These are phyloP conservation scores for Tolypocladium tundrense DNA, from an alignment of 2,329 filamentous ascomycete species.

Conservation along the genomic window DNA sequence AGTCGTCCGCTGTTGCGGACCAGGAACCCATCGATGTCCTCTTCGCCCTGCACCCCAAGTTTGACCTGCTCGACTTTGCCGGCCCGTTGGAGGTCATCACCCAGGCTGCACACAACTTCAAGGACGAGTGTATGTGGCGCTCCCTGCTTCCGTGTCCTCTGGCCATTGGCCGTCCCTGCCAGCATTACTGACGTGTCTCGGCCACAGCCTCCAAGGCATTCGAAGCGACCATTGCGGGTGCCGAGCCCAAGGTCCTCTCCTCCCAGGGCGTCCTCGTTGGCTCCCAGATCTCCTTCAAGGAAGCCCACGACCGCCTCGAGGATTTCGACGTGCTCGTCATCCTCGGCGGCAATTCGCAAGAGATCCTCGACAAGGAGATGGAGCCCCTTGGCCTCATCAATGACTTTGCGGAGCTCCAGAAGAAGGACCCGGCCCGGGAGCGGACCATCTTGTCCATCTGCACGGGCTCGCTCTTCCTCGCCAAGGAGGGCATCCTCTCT, in stretches of 20 bases:
- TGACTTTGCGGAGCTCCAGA: slow-evolving; percentile 69
- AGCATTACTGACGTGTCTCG: slow-evolving; percentile 3
- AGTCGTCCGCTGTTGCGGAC: slow-evolving; percentile 48
- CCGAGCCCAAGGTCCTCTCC: slow-evolving; percentile 44
- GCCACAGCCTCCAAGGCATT: slow-evolving; percentile 43
- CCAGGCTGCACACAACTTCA: slow-evolving; percentile 40
- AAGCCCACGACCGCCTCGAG: slow-evolving; percentile 61
- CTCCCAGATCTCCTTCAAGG: slow-evolving; percentile 68
- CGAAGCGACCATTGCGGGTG: slow-evolving; percentile 44
- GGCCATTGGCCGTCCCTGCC: not conserved
- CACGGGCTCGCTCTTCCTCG: slow-evolving; percentile 70
- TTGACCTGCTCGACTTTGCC: slow-evolving; percentile 48
- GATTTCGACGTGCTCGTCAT: slow-evolving; percentile 75
- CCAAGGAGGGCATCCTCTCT: slow-evolving; percentile 64
- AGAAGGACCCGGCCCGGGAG: slow-evolving; percentile 68
- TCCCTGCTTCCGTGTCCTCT: not conserved
- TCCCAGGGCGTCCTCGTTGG: slow-evolving; percentile 58
- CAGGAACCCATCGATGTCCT: slow-evolving; percentile 48
- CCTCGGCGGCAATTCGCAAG: slow-evolving; percentile 58
- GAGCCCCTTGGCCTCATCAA: slow-evolving; percentile 64
- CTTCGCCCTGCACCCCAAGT: slow-evolving; percentile 50
- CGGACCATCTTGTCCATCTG: slow-evolving; percentile 73
- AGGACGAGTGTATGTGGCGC: slow-evolving; percentile 34
- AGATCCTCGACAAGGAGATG: slow-evolving; percentile 54
- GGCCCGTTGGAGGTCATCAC: slow-evolving; percentile 43